A percentile compares a stretch with the other conserved stretches of the same genome.
Evolutionary conservation across 805 yeast genomes (phyloP).

Genomic region (Saccharomycopsis lassenensis): DNA sequence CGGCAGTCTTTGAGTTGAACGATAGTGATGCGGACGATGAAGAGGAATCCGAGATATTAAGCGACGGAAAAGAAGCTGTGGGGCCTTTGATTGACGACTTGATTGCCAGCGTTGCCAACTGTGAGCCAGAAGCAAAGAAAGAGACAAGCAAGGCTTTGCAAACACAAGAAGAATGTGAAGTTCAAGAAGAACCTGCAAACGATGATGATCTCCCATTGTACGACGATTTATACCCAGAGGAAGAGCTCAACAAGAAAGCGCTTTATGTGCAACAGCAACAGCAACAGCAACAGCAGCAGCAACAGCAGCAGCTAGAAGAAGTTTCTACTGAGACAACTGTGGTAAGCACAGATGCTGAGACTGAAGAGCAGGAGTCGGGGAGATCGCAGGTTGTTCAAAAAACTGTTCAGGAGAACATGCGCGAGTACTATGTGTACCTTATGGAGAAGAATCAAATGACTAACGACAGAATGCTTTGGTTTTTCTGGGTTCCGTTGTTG

Average conservation of each 20-base stretch:
- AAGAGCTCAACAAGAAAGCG: too few relatives aligned
- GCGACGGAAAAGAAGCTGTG: too few relatives aligned
- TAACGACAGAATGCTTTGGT: constrained; percentile 75
- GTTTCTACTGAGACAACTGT: constrained; percentile 12
- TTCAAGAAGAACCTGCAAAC: too few relatives aligned
- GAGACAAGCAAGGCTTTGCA: too few relatives aligned
- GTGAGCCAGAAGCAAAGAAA: too few relatives aligned
- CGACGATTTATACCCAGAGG: too few relatives aligned
- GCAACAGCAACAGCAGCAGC: too few relatives aligned
- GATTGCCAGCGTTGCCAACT: too few relatives aligned
- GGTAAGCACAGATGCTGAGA: constrained; percentile 6
- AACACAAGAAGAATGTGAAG: too few relatives aligned
- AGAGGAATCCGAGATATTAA: not conserved
- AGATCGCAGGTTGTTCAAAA: constrained; percentile 19
- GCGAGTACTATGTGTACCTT: constrained; percentile 19
- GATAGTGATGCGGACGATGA: constrained; percentile 3
- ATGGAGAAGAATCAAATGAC: constrained; percentile 26
- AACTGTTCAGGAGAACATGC: constrained; percentile 24
- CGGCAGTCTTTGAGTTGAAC: not conserved
- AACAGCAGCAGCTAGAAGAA: constrained; percentile 13
- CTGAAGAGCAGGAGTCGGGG: not conserved
- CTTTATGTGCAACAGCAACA: too few relatives aligned
- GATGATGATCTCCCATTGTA: too few relatives aligned
- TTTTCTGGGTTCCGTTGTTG: constrained; percentile 85
- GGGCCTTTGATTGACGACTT: too few relatives aligned